These are phyloP conservation scores for Ophiocordyceps camponoti-floridani DNA, from an alignment of 2,329 filamentous ascomycete species.

Conservation along the genomic window DNA sequence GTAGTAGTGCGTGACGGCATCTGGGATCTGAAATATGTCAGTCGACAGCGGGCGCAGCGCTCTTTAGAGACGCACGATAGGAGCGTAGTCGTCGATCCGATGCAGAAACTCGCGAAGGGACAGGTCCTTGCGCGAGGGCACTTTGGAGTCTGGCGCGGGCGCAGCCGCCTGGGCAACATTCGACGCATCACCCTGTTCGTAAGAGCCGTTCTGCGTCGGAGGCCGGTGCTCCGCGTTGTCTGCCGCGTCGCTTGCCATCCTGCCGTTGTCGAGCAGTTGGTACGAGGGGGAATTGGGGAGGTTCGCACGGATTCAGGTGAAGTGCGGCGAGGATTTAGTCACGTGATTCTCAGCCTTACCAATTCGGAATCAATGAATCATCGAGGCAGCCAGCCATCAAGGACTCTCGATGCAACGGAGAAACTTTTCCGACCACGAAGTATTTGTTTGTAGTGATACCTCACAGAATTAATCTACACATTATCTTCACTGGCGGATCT, in stretches of 20 bases:
- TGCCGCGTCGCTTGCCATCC: conserved; percentile 18
- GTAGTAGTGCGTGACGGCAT: conserved; percentile 96
- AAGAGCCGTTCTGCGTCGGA: conserved; percentile 10
- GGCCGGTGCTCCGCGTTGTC: conserved; percentile 14
- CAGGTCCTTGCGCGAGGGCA: conserved; percentile 75
- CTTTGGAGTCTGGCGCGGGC: conserved; percentile 36
- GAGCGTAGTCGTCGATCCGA: conserved; percentile 97
- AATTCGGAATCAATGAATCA: too few relatives aligned
- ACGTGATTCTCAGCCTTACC: too few relatives aligned
- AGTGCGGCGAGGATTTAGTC: not conserved
- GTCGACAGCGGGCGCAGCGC: not conserved
- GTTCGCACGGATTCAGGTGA: not conserved
- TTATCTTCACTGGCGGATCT: too few relatives aligned
- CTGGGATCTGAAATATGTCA: conserved; percentile 55
- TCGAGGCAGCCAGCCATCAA: too few relatives aligned
- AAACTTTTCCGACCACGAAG: too few relatives aligned
- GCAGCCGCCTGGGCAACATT: conserved; percentile 22
- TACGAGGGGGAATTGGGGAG: not conserved
- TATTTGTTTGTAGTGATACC: too few relatives aligned
- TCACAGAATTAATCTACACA: too few relatives aligned
- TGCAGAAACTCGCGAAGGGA: conserved; percentile 80
- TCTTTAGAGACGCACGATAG: conserved; percentile 50
- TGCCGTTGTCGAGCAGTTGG: conserved; percentile 2
- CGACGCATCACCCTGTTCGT: conserved; percentile 5
- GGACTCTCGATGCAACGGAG: too few relatives aligned